Percentiles rank a stretch among this genome's conserved stretches.
These are phyloP conservation scores for Nicotiana tomentosiformis DNA, from an alignment of 257 asterid genomes.

Conservation along the genomic window DNA sequence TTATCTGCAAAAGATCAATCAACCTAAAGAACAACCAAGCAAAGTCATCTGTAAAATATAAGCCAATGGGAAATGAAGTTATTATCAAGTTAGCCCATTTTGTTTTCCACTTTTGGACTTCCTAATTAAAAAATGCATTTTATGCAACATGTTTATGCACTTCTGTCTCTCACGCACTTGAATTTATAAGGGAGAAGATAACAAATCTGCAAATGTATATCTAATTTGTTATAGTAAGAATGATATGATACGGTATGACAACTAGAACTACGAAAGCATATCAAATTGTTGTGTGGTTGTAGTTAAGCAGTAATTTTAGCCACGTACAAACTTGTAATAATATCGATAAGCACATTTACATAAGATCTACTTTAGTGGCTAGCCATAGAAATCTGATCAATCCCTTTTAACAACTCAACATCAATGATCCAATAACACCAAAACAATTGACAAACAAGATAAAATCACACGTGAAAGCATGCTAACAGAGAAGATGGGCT, in stretches of 20 bases:
- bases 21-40: not conserved
- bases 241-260: not conserved
- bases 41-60: not conserved
- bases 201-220: not conserved
- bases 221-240: not conserved
- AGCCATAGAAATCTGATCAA: too few relatives aligned
- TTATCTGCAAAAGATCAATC: not conserved
- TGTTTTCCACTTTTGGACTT: not conserved
- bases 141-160: too few relatives aligned
- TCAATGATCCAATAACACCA: too few relatives aligned
- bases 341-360: not conserved
- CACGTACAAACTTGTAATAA: not conserved
- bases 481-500: too few relatives aligned
- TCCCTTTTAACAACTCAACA: too few relatives aligned
- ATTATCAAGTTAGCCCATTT: not conserved
- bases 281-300: not conserved
- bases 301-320: not conserved
- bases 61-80: not conserved
- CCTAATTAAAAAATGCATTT: not conserved
- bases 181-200: not conserved
- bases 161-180: too few relatives aligned
- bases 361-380: too few relatives aligned
- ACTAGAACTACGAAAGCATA: not conserved
- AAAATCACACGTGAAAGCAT: too few relatives aligned
- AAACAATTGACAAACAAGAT: too few relatives aligned